Evolutionary conservation across 1,284 basidiomycete species (phyloP).

Genomic region (Meripilus lineatus): DNA sequence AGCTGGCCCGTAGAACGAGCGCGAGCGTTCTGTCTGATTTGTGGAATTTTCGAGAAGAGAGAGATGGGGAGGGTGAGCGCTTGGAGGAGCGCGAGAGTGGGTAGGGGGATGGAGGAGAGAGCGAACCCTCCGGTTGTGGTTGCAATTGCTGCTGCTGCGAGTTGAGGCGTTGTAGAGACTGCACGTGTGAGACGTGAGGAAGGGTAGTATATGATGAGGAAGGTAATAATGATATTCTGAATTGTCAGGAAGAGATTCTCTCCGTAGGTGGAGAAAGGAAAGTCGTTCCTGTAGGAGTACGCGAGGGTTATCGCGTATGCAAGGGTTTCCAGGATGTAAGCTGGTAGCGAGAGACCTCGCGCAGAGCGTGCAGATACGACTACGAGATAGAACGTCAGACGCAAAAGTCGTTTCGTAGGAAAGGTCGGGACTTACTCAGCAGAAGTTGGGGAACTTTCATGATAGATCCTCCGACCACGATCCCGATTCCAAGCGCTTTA

Average conservation of each 20-base stretch:
- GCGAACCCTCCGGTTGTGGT: slow-evolving; percentile 38
- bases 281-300: slow-evolving; percentile 81
- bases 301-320: slow-evolving; percentile 83
- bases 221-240: slow-evolving; percentile 79
- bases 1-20: slow-evolving; percentile 83
- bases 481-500: slow-evolving; percentile 89
- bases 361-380: slow-evolving; percentile 68
- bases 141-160: slow-evolving; percentile 32
- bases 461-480: slow-evolving; percentile 90
- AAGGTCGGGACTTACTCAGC: slow-evolving; percentile 51
- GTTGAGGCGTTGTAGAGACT: slow-evolving; percentile 15
- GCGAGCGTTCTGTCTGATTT: slow-evolving; percentile 76
- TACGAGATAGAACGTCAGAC: slow-evolving; percentile 21
- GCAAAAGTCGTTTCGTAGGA: neutral
- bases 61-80: slow-evolving; percentile 80
- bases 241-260: slow-evolving; percentile 87
- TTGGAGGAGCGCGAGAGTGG: slow-evolving; percentile 63
- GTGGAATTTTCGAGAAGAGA: slow-evolving; percentile 82
- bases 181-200: slow-evolving; percentile 24
- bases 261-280: slow-evolving; percentile 95
- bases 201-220: slow-evolving; percentile 70
- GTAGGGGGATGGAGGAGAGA: slow-evolving; percentile 47
- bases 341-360: slow-evolving; percentile 75
- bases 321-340: slow-evolving; percentile 81
- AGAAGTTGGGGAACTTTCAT: slow-evolving; percentile 93